Base-by-base conservation (phyloP, 2,329 filamentous ascomycete genomes). In the Aphanocladium album region DNA sequence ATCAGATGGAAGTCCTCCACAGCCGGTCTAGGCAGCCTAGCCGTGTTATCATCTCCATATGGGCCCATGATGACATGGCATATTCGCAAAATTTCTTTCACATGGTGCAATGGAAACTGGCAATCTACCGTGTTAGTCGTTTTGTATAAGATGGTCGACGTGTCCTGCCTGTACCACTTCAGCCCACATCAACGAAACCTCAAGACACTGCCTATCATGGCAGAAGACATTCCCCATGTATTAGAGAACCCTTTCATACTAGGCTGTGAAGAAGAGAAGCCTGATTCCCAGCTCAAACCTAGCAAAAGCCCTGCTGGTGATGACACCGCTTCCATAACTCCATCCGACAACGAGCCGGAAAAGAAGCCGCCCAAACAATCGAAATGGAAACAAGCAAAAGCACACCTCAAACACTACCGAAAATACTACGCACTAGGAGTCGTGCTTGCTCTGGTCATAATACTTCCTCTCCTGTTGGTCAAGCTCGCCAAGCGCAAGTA, bases 401-500 rank as follows among this genome's bases (percentile, higher is more conserved):
- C 8, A 6, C 55, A 57, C 35, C 30, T 57, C 30, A 39, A 50
- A 19, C 49, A 57, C 19, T 50, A 21, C 25, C 46, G 45, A 45
- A 57, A 57, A 33, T 57, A 25, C 6, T 57, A 57, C 35, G 17
- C 21, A 16, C 3, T 50, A 5, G 55, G 55, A 16, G 23, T 57
- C 17, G 55, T 57, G 7, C 23, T 57, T 11, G 55, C 43, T 6
- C 45, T 57, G 33, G 55, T 33, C 17, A 57, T 57, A 2, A 6
- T 57, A 17, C 12, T 57, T 21, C 55, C 55, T 12, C 55, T 57
- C 19, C 37, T 57, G 55, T 57, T 57, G 45, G 55, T 57, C 55
- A 41, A 57, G 35, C 46, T 49, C 45, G 45, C 33, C 55, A 57
- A 57, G 41, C 54, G 43, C 21, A 49, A 50, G 23, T 41, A 23